Evolutionary conservation across 495 filamentous ascomycete species (phyloP).

Genomic region (Xylaria telfairii): DNA sequence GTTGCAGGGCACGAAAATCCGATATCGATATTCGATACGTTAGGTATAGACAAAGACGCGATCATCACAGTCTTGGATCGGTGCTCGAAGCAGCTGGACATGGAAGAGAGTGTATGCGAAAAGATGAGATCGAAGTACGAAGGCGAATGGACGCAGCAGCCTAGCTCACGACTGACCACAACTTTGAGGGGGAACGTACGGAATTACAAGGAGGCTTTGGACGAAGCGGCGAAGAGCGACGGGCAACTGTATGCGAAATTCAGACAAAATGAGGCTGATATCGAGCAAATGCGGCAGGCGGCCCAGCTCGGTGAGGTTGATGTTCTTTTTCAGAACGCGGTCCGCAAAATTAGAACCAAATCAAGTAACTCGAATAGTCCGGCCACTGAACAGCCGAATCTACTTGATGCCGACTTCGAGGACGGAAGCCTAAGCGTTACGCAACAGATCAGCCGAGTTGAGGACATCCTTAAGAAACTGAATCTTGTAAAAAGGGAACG

Average conservation of each 20-base stretch:
- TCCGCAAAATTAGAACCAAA: constrained; percentile 67
- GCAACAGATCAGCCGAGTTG: constrained; percentile 87
- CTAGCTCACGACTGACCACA: constrained; percentile 84
- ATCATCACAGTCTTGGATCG: constrained; percentile 74
- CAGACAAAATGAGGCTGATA: constrained; percentile 81
- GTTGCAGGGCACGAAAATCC: constrained; percentile 82
- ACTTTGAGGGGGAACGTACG: constrained; percentile 86
- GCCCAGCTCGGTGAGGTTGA: constrained; percentile 89
- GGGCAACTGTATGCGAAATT: constrained; percentile 83
- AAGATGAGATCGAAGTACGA: constrained; percentile 99
- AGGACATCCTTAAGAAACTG: constrained; percentile 89
- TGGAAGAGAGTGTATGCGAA: constrained; percentile 97
- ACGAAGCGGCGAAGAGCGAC: constrained; percentile 89
- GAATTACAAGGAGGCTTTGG: constrained; percentile 84
- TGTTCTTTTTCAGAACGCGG: constrained; percentile 83
- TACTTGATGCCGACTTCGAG: constrained; percentile 90
- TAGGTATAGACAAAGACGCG: constrained; percentile 77
- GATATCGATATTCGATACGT: constrained; percentile 71
- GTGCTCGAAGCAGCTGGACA: constrained; percentile 85
- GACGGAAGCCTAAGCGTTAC: constrained; percentile 78
- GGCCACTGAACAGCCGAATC: constrained; percentile 68
- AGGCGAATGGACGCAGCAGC: constrained; percentile 94
- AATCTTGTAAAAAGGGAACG: constrained; percentile 91
- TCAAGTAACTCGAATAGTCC: constrained; percentile 63
- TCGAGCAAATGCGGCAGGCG: constrained; percentile 93